These are phyloP conservation scores for Erysimum cheiri DNA, from an alignment of 441 rosid genomes.

Conservation along the genomic window DNA sequence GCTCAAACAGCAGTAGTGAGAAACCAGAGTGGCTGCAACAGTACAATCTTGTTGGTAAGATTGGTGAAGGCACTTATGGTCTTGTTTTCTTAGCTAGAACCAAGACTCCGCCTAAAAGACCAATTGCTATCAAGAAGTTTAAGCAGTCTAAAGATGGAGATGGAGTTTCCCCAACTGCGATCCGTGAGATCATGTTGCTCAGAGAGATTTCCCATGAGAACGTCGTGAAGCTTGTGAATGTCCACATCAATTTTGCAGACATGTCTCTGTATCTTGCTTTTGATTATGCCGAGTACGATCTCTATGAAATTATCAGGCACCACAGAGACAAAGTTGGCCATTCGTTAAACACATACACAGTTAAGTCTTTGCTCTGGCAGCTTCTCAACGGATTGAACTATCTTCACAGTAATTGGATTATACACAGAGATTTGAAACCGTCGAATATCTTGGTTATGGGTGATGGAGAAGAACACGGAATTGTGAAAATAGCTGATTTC, in stretches of 20 bases:
- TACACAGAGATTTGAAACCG: slow-evolving; percentile 96
- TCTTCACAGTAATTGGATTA: slow-evolving; percentile 97
- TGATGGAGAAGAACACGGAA: slow-evolving; percentile 92
- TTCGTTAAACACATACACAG: slow-evolving; percentile 74
- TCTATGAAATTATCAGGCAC: slow-evolving; percentile 90
- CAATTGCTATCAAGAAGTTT: slow-evolving; percentile 95
- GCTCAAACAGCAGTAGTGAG: slow-evolving; percentile 49
- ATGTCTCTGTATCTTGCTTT: slow-evolving; percentile 97
- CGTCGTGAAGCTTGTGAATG: slow-evolving; percentile 96
- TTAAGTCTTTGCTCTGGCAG: slow-evolving; percentile 97
- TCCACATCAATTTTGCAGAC: slow-evolving; percentile 90
- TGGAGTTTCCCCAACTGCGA: slow-evolving; percentile 97
- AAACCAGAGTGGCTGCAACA: slow-evolving; percentile 98
- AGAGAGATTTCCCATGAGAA: slow-evolving; percentile 94
- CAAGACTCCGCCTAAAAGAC: slow-evolving; percentile 71
- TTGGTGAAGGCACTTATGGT: slow-evolving; percentile 97
- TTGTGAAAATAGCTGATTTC: slow-evolving; percentile 94
- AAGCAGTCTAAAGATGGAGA: slow-evolving; percentile 99
- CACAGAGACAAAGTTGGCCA: slow-evolving; percentile 84
- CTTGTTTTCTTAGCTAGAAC: slow-evolving; percentile 92
- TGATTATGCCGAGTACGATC: slow-evolving; percentile 94
- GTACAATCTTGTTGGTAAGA: slow-evolving; percentile 92
- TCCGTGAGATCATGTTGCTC: slow-evolving; percentile 97
- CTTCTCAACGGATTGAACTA: slow-evolving; percentile 95
- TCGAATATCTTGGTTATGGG: slow-evolving; percentile 99